phyloP scores from a whole-genome alignment of 2,329 filamentous ascomycete species.

The Trichoderma guizhouense region DNA sequence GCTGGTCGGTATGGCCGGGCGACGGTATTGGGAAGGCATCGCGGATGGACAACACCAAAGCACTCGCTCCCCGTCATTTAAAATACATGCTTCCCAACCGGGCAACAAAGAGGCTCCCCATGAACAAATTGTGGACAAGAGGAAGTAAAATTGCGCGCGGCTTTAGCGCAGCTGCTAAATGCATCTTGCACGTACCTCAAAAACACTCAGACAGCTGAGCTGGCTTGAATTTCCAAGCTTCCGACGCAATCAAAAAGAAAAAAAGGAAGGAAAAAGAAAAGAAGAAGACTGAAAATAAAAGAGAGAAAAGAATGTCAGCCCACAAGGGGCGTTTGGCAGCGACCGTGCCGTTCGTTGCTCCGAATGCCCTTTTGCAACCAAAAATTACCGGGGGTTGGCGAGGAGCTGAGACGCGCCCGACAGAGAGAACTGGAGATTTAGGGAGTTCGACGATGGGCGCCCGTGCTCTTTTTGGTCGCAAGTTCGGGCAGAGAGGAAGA shows the following conservation, averaged over 20 bases:
- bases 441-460: constrained; percentile 15
- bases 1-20: not conserved
- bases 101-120: not conserved
- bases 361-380: constrained; percentile 13
- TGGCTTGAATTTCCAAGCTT: constrained; percentile 10
- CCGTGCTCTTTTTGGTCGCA: constrained; percentile 1
- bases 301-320: constrained; percentile 17
- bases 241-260: constrained; percentile 1
- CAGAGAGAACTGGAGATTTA: constrained; percentile 4
- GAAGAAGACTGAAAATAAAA: not conserved
- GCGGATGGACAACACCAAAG: not conserved
- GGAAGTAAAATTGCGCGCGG: constrained; percentile 18
- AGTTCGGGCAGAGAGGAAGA: not conserved
- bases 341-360: constrained; percentile 13
- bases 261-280: not conserved
- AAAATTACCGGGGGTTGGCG: constrained; percentile 15
- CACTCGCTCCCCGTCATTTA: not conserved
- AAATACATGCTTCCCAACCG: not conserved
- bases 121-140: not conserved
- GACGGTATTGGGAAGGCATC: not conserved
- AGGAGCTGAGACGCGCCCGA: constrained; percentile 17
- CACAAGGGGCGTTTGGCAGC: constrained; percentile 17
- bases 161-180: constrained; percentile 9
- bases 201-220: constrained; percentile 4
- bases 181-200: constrained; percentile 16